Conservation (phyloP, 2,329 filamentous ascomycete species). For the Pseudogymnoascus sp. region DNA sequence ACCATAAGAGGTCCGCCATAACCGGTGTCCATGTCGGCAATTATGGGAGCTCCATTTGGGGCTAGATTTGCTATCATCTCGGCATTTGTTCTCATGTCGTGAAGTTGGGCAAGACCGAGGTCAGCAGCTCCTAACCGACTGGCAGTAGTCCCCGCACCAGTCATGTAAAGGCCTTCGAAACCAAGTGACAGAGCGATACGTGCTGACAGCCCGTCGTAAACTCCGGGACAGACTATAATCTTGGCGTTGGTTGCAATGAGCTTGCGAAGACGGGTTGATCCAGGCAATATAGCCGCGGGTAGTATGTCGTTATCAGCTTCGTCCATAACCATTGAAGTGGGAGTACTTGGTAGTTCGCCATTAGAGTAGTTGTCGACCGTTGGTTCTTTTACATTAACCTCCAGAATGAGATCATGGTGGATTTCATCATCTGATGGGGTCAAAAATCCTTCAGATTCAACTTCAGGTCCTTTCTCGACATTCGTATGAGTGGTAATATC, state of each 20-base stretch:
- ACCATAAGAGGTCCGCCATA: conserved; percentile 45
- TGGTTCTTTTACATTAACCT: background rate
- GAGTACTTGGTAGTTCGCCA: background rate
- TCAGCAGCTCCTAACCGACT: conserved; percentile 41
- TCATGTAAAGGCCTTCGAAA: conserved; percentile 61
- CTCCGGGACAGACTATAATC: conserved; percentile 51
- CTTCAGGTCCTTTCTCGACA: background rate
- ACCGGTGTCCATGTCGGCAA: conserved; percentile 45
- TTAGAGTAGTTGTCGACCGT: background rate
- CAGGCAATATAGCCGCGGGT: background rate
- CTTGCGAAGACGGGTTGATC: background rate
- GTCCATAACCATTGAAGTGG: background rate
- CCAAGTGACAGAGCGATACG: conserved; percentile 53
- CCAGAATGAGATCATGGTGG: background rate
- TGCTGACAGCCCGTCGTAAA: conserved; percentile 60
- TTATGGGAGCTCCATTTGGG: conserved; percentile 36
- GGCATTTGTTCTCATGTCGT: conserved; percentile 43
- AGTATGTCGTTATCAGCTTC: background rate
- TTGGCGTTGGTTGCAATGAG: background rate
- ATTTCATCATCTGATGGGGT: background rate
- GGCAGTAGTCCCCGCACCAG: conserved; percentile 41
- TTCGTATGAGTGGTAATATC: background rate
- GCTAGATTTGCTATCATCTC: conserved; percentile 44
- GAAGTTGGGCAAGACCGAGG: conserved; percentile 39
- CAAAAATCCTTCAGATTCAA: background rate